These are phyloP conservation scores for Didymella segeticola DNA, from an alignment of 2,329 filamentous ascomycete genomes.

Conservation along the genomic window DNA sequence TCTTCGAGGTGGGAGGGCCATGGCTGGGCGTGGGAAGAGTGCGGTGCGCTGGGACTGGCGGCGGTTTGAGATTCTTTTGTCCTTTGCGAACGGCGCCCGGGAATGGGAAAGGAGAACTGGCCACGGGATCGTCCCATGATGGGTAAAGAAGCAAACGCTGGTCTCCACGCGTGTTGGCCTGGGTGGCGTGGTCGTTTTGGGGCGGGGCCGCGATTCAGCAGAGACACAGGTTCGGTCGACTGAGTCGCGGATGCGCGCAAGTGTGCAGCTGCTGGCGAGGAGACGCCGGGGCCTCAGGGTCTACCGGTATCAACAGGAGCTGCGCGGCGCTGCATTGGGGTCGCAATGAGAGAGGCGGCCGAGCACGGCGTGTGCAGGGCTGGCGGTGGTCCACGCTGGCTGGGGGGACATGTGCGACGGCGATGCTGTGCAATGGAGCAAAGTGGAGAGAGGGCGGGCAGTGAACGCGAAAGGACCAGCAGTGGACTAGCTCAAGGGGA, in stretches of 20 bases:
- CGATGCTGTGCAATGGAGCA: slow-evolving; percentile 10
- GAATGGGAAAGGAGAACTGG: slow-evolving; percentile 48
- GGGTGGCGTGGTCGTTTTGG: slow-evolving; percentile 33
- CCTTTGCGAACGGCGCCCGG: slow-evolving; percentile 37
- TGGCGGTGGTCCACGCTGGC: slow-evolving; percentile 21
- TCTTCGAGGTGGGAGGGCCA: slow-evolving; percentile 35
- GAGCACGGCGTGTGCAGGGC: slow-evolving; percentile 2
- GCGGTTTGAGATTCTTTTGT: slow-evolving; percentile 24
- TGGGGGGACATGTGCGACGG: slow-evolving; percentile 21
- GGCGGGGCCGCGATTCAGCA: slow-evolving; percentile 38
- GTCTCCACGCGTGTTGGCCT: neutral
- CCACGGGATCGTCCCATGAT: slow-evolving; percentile 36
- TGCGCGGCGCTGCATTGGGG: slow-evolving; percentile 16
- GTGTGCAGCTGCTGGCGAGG: neutral
- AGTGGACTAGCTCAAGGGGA: slow-evolving; percentile 21
- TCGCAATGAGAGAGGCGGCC: slow-evolving; percentile 16
- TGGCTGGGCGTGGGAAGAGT: slow-evolving; percentile 27
- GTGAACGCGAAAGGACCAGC: slow-evolving; percentile 2
- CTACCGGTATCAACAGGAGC: slow-evolving; percentile 11
- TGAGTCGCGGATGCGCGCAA: slow-evolving; percentile 31
- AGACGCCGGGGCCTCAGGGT: slow-evolving; percentile 1
- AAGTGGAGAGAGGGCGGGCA: slow-evolving; percentile 3
- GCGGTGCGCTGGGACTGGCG: slow-evolving; percentile 27
- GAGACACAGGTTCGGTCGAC: slow-evolving; percentile 20
- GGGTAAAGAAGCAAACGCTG: slow-evolving; percentile 18